Evolutionary conservation across 2,329 filamentous ascomycete species (phyloP), one percentile per base, ranked within the genome.

Genomic region (Phoma sp.): DNA sequence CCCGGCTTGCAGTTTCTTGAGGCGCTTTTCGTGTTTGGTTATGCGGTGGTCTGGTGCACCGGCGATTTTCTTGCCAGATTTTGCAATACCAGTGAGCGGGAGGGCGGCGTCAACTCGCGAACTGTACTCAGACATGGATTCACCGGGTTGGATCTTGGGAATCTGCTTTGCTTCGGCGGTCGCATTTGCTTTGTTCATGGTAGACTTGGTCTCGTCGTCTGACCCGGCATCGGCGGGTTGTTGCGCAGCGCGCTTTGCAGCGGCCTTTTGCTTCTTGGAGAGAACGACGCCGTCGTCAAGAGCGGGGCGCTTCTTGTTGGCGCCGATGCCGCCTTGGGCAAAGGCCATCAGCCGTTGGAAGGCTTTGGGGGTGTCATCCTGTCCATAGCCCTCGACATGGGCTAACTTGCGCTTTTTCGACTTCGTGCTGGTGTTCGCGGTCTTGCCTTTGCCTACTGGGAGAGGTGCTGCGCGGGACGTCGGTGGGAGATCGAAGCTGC

Each of bases 271-370:
- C 65, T 83, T 84, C 64, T 81, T 81, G 18, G 68, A 74, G 20
- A 76, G 76, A 64, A 62, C 45, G 2, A 54, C 69, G n/a, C 90
- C 90, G 60, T 95, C 85, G 69, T 96, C 89, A 7, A 96, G 79
- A 6, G 88, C 87, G 5, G 82, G 81, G 20, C 66, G 70, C 37
- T 70, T 72, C 68, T 86, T 87, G 36, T 46, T 50, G 38, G 30
- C 42, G 47, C 77, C 77, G 11, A 34, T 32, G 42, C 77, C 77
- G n/a, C 85, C 82, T 14, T 80, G 76, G 33, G 88, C 84, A 61
- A 87, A 84, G 28, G 90, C 86, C 90, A 98, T 95, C 58, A 98
- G 78, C 11, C 92, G 87, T 57, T 86, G 85, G 75, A 99, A 99
- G 1, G 90, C 91, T 62, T 91, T 89, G 0, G 95, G 95, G 1